These are phyloP conservation scores for Trypanosoma grayi DNA, from an alignment of 208 protist genomes.

Conservation along the genomic window DNA sequence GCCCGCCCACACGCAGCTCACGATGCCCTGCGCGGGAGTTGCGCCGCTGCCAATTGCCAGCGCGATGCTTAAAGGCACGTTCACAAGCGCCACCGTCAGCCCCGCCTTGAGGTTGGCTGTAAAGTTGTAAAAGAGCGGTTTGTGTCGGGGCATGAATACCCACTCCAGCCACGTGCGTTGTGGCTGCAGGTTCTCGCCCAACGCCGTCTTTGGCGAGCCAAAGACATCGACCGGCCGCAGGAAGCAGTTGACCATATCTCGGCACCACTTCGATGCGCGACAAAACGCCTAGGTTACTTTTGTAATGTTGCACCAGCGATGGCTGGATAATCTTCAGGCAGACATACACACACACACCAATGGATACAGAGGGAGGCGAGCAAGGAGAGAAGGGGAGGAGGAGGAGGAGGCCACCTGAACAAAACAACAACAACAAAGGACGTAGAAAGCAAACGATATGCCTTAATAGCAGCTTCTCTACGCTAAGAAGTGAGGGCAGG, in stretches of 20 bases:
- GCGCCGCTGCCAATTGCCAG: slow-evolving; percentile 33
- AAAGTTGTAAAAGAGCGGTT: slow-evolving; percentile 29
- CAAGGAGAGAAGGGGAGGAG: not conserved
- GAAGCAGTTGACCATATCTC: slow-evolving; percentile 15
- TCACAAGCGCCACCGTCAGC: slow-evolving; percentile 28
- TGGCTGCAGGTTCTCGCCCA: slow-evolving; percentile 25
- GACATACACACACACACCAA: too few species aligned
- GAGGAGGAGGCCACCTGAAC: not conserved
- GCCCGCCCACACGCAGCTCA: slow-evolving; percentile 33
- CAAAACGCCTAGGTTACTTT: too few species aligned
- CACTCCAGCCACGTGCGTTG: slow-evolving; percentile 31
- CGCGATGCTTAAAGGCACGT: slow-evolving; percentile 31
- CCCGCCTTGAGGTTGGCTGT: slow-evolving; percentile 15
- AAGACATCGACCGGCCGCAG: slow-evolving; percentile 28
- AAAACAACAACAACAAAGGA: slow-evolving; percentile 5
- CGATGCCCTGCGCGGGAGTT: slow-evolving; percentile 27
- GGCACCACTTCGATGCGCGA: too few species aligned
- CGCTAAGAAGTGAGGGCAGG: too few species aligned
- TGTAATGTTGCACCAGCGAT: too few species aligned
- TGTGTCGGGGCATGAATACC: slow-evolving; percentile 29
- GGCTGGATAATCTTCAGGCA: too few species aligned
- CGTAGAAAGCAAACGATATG: not conserved
- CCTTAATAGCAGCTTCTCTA: too few species aligned
- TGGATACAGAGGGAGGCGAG: not conserved
- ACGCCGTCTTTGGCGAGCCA: slow-evolving; percentile 22